Evolutionary conservation across 352 stramenopile species (phyloP), one percentile per base, ranked within the genome.

Genomic region (Phytophthora hybrid): DNA sequence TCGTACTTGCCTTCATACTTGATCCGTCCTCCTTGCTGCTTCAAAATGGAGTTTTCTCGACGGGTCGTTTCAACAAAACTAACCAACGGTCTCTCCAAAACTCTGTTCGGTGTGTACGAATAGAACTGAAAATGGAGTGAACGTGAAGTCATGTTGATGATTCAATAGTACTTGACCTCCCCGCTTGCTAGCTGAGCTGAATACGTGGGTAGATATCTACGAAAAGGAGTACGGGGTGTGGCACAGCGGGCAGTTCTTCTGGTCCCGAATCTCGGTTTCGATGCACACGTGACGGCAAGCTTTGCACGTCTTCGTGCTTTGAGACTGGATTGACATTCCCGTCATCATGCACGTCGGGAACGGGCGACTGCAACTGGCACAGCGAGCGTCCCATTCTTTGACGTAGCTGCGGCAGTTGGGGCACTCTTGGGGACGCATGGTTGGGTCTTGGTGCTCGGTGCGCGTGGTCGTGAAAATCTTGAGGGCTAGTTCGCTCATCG

Each of bases 181-280:
- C 10, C 49, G n/a, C 29, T 37, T 65, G 51, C 41, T 61, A 60
- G 39, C 21, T 47, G 16, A 49, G n/a, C n/a, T n/a, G n/a, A n/a
- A n/a, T n/a, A n/a, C n/a, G 13, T 51, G 5, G 26, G 18, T 26
- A 31, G 47, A 26, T 14, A 26, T 59, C 56, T 71, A 72, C 49
- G 55, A 1, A 26, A 71, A 74, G 11, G 63, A 69, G 56, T 91
- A 84, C 10, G 77, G 67, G 1, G 84, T 78, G 73, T 98, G 94
- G 79, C 94, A 98, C 21, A 98, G 78, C 7, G 93, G 92, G 76
- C 94, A 98, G 67, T 94, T 87, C 73, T 87, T 89, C 51, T 89
- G 78, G 34, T 88, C 87, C 19, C 83, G 83, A 44, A 98, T 78
- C 73, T 98, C 94, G 14, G 79, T 60, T 69, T 98, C 92, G 26